These are phyloP conservation scores for Naganishia sp. DNA, from an alignment of 1,284 basidiomycete genomes.

Conservation along the genomic window DNA sequence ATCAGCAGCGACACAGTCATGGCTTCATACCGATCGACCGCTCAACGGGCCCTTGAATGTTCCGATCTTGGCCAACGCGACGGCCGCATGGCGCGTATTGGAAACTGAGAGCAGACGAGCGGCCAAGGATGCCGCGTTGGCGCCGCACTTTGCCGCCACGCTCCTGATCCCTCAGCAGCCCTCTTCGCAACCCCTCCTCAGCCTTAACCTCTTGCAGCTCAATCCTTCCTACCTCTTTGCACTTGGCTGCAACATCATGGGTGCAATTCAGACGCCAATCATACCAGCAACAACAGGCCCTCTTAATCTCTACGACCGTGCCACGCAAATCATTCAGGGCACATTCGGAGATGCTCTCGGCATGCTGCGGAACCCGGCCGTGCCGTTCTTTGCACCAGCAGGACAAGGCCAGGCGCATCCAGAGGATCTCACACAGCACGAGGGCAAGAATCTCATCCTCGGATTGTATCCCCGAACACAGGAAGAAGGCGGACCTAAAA, in stretches of 20 bases:
- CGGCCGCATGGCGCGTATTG: slow-evolving; percentile 51
- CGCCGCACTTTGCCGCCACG: slow-evolving; percentile 50
- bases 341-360: slow-evolving; percentile 44
- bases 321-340: slow-evolving; percentile 17
- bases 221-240: slow-evolving; percentile 48
- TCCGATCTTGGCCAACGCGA: slow-evolving; percentile 39
- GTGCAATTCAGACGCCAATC: slow-evolving; percentile 46
- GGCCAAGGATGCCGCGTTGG: slow-evolving; percentile 50
- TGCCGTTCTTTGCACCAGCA: slow-evolving; percentile 18
- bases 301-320: slow-evolving; percentile 25
- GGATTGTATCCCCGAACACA: slow-evolving; percentile 48
- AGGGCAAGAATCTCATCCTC: slow-evolving; percentile 49
- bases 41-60: slow-evolving; percentile 14
- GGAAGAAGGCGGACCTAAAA: slow-evolving; percentile 29
- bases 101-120: slow-evolving; percentile 50
- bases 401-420: slow-evolving; percentile 4
- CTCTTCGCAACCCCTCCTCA: slow-evolving; percentile 49
- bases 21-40: slow-evolving; percentile 17
- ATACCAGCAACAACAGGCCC: slow-evolving; percentile 36
- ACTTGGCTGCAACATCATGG: slow-evolving; percentile 48
- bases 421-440: slow-evolving; percentile 49
- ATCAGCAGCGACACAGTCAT: slow-evolving; percentile 27
- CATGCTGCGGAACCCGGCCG: slow-evolving; percentile 39
- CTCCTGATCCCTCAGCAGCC: slow-evolving; percentile 50
- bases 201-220: slow-evolving; percentile 48